Percentiles rank a stretch among this genome's conserved stretches.
Conservation (phyloP, 2,329 filamentous ascomycete species). For the Beauveria scarabaeidicola region DNA sequence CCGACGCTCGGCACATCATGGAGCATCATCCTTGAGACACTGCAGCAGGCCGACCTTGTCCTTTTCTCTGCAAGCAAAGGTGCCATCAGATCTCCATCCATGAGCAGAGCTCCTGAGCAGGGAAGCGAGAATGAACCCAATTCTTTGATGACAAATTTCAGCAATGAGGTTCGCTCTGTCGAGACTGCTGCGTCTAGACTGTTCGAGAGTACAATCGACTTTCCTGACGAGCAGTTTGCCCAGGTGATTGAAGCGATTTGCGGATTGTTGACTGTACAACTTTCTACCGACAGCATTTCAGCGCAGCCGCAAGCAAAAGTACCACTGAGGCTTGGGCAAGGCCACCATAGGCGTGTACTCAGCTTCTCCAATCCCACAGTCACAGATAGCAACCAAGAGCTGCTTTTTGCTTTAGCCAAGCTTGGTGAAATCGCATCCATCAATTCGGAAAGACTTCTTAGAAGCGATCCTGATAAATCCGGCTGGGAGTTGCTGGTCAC, state of each 20-base stretch:
- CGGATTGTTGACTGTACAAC: slow-evolving; percentile 47
- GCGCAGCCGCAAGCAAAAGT: slow-evolving; percentile 9
- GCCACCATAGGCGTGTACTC: slow-evolving; percentile 36
- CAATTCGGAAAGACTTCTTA: slow-evolving; percentile 67
- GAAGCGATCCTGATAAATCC: slow-evolving; percentile 55
- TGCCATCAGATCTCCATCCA: slow-evolving; percentile 42
- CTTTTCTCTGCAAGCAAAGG: slow-evolving; percentile 56
- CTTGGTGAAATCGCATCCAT: slow-evolving; percentile 63
- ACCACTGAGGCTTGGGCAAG: slow-evolving; percentile 16
- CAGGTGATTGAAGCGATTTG: slow-evolving; percentile 71
- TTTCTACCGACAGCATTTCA: slow-evolving; percentile 14
- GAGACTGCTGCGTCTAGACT: slow-evolving; percentile 79
- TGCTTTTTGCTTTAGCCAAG: slow-evolving; percentile 63
- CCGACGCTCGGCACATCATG: slow-evolving; percentile 79
- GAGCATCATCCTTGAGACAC: slow-evolving; percentile 82
- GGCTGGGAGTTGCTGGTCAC: slow-evolving; percentile 65
- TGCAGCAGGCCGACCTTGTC: slow-evolving; percentile 88
- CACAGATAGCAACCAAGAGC: slow-evolving; percentile 49
- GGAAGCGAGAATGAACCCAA: slow-evolving; percentile 43
- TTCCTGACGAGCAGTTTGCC: slow-evolving; percentile 73
- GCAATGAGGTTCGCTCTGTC: slow-evolving; percentile 75
- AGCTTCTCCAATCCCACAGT: slow-evolving; percentile 38
- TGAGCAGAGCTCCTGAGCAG: slow-evolving; percentile 36
- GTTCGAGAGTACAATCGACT: slow-evolving; percentile 87
- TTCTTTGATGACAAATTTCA: slow-evolving; percentile 56